phyloP scores from a whole-genome alignment of 169 alveolate genomes.

The Haemoproteus tartakovskyi region DNA sequence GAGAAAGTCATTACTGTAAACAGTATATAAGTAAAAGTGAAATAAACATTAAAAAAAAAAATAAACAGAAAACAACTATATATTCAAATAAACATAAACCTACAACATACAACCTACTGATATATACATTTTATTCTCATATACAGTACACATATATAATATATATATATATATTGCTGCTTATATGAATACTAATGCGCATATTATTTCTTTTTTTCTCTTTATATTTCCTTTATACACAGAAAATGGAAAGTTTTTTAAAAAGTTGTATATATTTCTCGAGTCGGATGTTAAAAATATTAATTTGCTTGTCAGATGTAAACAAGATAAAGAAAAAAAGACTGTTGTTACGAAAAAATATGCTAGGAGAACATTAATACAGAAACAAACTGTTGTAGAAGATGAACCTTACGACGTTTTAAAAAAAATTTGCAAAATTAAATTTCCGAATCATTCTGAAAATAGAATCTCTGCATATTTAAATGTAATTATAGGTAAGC shows the following conservation, averaged over 20 bases:
- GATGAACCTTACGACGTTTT: conserved; percentile 8
- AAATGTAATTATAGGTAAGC: conserved; percentile 40
- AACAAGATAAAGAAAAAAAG: background rate
- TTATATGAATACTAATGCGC: too few species aligned
- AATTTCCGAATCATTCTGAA: conserved; percentile 32
- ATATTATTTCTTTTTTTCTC: background rate
- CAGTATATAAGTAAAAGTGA: too few species aligned
- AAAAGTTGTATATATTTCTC: conserved; percentile 30
- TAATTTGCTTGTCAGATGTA: conserved; percentile 12
- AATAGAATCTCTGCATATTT: conserved; percentile 21
- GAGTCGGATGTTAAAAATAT: conserved; percentile 29
- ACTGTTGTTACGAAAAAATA: background rate
- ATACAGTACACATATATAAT: background rate
- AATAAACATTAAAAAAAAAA: too few species aligned
- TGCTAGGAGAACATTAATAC: background rate
- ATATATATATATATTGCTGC: too few species aligned
- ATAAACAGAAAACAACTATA: too few species aligned
- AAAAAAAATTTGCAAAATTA: conserved; percentile 23
- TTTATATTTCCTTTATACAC: background rate
- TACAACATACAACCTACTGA: too few species aligned
- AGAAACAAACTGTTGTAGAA: background rate
- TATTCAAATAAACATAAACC: too few species aligned
- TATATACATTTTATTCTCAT: background rate
- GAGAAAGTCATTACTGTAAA: too few species aligned
- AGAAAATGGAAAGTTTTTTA: conserved; percentile 52